Conservation (phyloP, 306 rosid species). For the Cucumis melo region DNA sequence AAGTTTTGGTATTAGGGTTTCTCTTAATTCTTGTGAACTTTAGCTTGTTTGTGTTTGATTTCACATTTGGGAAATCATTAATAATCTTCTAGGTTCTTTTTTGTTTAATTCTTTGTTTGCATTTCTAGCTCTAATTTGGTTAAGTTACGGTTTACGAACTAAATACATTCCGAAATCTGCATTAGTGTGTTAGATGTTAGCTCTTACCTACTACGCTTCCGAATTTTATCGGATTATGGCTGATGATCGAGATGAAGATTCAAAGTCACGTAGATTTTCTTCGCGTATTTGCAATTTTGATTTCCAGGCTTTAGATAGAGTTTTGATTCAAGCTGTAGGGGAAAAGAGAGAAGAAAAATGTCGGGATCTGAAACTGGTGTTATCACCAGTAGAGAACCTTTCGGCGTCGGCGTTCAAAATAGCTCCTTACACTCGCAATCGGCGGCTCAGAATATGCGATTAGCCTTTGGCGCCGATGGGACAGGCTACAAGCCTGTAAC, state of each 20-base stretch:
- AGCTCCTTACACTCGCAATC: constrained; percentile 17
- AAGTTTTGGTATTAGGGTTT: neutral
- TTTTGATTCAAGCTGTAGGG: neutral
- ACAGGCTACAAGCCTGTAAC: constrained; percentile 20
- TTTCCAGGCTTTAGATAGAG: constrained; percentile 9
- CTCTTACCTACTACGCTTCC: neutral
- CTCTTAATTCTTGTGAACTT: neutral
- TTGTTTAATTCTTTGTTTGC: neutral
- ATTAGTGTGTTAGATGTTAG: neutral
- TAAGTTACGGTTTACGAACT: neutral
- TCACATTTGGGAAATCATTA: neutral
- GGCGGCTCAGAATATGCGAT: constrained; percentile 24
- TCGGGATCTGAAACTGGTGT: constrained; percentile 57
- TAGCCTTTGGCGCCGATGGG: constrained; percentile 29
- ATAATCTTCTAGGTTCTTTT: neutral
- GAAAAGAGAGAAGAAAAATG: constrained; percentile 15
- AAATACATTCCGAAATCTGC: neutral
- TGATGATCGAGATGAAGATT: neutral
- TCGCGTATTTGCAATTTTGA: neutral
- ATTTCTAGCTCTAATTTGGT: neutral
- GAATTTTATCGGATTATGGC: neutral
- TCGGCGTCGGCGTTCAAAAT: constrained; percentile 23
- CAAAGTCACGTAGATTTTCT: neutral
- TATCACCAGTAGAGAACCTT: constrained; percentile 38
- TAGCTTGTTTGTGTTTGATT: neutral